These are phyloP conservation scores for Chrysanthemum lavandulifolium DNA, from an alignment of 129 eudicot species.

Conservation along the genomic window DNA sequence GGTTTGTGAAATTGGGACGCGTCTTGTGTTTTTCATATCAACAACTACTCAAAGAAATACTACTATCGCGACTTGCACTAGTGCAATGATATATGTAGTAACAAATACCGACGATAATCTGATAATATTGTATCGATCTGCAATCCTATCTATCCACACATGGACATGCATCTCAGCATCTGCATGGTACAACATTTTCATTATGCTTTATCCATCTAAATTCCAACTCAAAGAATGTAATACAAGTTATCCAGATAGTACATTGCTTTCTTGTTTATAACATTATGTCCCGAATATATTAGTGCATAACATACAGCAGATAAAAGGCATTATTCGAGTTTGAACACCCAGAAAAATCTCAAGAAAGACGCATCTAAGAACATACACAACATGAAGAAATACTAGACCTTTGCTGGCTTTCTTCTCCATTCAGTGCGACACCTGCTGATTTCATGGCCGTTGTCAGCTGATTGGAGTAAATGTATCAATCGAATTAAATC, in stretches of 20 bases:
- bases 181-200: neutral
- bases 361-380: slow-evolving; percentile 4
- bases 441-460: slow-evolving; percentile 61
- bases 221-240: neutral
- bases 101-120: too few relatives aligned
- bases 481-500: slow-evolving; percentile 49
- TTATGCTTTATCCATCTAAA: neutral
- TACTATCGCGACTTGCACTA: too few relatives aligned
- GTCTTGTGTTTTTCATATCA: too few relatives aligned
- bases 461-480: slow-evolving; percentile 50
- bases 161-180: neutral
- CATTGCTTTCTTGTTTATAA: neutral
- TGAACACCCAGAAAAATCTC: neutral
- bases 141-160: slow-evolving; percentile 1
- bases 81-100: too few relatives aligned
- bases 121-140: too few relatives aligned
- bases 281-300: slow-evolving; percentile 9
- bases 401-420: slow-evolving; percentile 39
- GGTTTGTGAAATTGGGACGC: too few relatives aligned
- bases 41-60: too few relatives aligned
- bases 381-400: neutral
- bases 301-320: slow-evolving; percentile 6
- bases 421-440: slow-evolving; percentile 83
- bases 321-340: slow-evolving; percentile 4
- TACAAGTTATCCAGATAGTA: neutral